A percentile compares a stretch with the other conserved stretches of the same genome.
Conservation (phyloP, 805 yeast species). For the Pichia californica region DNA sequence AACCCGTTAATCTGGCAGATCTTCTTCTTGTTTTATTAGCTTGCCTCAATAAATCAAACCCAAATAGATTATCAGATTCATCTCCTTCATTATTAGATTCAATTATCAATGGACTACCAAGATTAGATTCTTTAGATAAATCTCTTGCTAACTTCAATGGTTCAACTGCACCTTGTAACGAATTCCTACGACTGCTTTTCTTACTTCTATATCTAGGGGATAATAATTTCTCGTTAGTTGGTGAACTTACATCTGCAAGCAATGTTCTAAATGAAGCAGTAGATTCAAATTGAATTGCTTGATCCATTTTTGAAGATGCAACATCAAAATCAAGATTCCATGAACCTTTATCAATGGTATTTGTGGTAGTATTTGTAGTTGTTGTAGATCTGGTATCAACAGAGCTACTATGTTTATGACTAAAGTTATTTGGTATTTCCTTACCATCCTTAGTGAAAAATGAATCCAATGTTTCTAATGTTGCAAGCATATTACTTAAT, state of each 20-base stretch:
- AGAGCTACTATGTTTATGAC: slow-evolving; percentile 46
- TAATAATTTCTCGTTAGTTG: slow-evolving; percentile 8
- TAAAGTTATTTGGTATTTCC: slow-evolving; percentile 23
- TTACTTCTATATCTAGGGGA: slow-evolving; percentile 9
- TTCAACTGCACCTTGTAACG: slow-evolving; percentile 17
- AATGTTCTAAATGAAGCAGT: slow-evolving; percentile 64
- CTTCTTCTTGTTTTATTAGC: slow-evolving; percentile 31
- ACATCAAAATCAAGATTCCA: slow-evolving; percentile 23
- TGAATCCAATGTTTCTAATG: slow-evolving; percentile 80
- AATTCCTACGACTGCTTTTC: slow-evolving; percentile 7
- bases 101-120: slow-evolving; percentile 11
- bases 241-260: slow-evolving; percentile 15
- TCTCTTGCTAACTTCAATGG: slow-evolving; percentile 12
- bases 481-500: slow-evolving; percentile 87
- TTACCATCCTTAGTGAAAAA: slow-evolving; percentile 65
- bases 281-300: slow-evolving; percentile 34
- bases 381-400: slow-evolving; percentile 53
- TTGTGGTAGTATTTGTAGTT: slow-evolving; percentile 27
- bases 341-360: slow-evolving; percentile 12
- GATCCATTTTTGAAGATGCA: slow-evolving; percentile 22
- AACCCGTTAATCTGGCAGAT: slow-evolving; percentile 21
- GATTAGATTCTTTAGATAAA: slow-evolving; percentile 10
- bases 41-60: slow-evolving; percentile 38
- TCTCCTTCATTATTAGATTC: slow-evolving; percentile 22
- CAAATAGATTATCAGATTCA: slow-evolving; percentile 35